Conservation (phyloP, 306 rosid genomes). For the Ziziphus jujuba region DNA sequence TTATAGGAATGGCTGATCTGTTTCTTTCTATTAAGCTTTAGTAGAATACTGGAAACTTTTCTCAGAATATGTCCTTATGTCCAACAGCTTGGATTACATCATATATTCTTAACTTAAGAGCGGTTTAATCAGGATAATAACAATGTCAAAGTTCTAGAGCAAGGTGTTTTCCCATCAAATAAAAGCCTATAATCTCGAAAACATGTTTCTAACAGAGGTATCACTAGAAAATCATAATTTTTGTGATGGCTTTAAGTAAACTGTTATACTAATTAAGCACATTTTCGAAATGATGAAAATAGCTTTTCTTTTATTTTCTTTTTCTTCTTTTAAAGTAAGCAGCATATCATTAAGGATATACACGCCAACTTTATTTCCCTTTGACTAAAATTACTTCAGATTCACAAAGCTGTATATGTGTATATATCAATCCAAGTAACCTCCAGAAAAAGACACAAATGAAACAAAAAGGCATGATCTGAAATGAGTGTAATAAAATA, state of each 20-base stretch:
- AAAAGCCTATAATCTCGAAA: no score
- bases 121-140: no score
- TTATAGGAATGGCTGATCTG: neutral
- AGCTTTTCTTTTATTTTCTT: neutral
- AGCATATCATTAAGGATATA: neutral
- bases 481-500: neutral
- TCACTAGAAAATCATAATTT: no score
- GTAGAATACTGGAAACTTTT: no score
- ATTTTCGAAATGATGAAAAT: neutral
- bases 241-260: neutral
- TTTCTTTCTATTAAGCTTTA: neutral
- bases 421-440: neutral
- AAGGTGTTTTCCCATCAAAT: no score
- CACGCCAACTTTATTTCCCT: neutral
- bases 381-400: neutral
- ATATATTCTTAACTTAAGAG: neutral
- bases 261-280: neutral
- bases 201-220: no score
- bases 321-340: neutral
- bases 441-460: neutral
- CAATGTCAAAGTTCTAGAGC: no score
- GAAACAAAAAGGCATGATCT: neutral
- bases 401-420: neutral
- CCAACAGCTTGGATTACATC: no score
- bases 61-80: no score